Evolutionary conservation across 2,329 filamentous ascomycete species (phyloP), one percentile per base, ranked within the genome.

Genomic region (Talaromyces sp.): DNA sequence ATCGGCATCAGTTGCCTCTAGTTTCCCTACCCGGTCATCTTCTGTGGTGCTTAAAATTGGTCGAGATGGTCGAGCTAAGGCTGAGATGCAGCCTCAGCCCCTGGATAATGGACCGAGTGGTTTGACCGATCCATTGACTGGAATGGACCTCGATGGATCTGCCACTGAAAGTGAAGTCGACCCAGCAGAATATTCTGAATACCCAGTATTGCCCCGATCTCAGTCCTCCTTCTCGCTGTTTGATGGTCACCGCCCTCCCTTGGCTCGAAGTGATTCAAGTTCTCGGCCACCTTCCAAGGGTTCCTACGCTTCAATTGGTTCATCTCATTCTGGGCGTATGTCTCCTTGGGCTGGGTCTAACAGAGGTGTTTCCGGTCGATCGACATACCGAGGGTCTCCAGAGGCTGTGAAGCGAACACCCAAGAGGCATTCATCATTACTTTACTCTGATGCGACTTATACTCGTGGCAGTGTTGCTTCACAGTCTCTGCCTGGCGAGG

Each of bases 31-130:
- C 37, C 72, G 71, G 2, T 73, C 75, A 19, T 70, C 70, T 30
- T 77, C 75, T 6, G 64, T 80, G 16, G 69, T 77, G 4, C 66
- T 80, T 19, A 74, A 71, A n/a, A 78, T 80, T 55, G 77, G 77
- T 52, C 72, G 74, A 44, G 76, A 78, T 58, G 77, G 77, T 13
- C 67, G 77, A 50, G 77, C 77, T 24, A 79, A 75, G 62, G 74
- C 77, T 4, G 74, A 77, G 52, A 74, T 76, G 65, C 71, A 72
- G 49, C 55, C 73, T 7, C 71, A 72, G 49, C 55, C 73, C 6
- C 61, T 74, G 14, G 57, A 65, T 14, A 65, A 70, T 45, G 62
- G 61, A 11, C 61, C 68, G 4, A 70, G 67, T 1, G 68, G 65
- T 1, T 56, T 71, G 55, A 72, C 69, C 1, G 69, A 75, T 60